Conservation (phyloP, 2,329 filamentous ascomycete species). For the Fusarium nelsonii region DNA sequence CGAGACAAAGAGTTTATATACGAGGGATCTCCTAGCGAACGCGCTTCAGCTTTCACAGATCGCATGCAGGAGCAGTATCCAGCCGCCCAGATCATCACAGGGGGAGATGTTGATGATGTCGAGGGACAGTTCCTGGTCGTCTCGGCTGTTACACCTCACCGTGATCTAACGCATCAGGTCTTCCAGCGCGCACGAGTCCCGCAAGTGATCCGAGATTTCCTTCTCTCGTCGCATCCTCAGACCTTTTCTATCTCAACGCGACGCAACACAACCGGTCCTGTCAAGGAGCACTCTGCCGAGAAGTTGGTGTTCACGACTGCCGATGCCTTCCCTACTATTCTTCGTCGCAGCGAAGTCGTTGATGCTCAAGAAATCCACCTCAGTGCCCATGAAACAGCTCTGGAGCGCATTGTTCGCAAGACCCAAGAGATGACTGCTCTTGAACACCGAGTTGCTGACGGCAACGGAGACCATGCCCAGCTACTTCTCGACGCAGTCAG, state of each 20-base stretch:
- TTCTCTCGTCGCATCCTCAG: conserved; percentile 81
- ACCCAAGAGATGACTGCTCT: conserved; percentile 84
- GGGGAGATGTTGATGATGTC: conserved; percentile 77
- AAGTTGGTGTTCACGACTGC: conserved; percentile 87
- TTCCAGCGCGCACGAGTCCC: conserved; percentile 90
- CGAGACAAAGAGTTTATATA: conserved; percentile 95
- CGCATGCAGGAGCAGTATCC: conserved; percentile 93
- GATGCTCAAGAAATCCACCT: conserved; percentile 74
- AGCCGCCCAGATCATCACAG: conserved; percentile 81
- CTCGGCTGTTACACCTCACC: conserved; percentile 82
- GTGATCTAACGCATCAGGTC: conserved; percentile 83
- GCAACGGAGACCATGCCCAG: conserved; percentile 76
- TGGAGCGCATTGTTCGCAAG: conserved; percentile 91
- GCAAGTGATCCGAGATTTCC: conserved; percentile 85
- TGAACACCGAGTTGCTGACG: conserved; percentile 79
- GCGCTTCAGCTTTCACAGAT: conserved; percentile 85
- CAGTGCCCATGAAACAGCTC: conserved; percentile 83
- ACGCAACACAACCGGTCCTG: conserved; percentile 75
- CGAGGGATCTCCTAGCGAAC: conserved; percentile 82
- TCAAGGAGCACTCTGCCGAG: conserved; percentile 81
- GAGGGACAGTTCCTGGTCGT: conserved; percentile 93
- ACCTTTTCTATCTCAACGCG: conserved; percentile 82
- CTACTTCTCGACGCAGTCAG: conserved; percentile 80
- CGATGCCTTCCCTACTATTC: conserved; percentile 90
- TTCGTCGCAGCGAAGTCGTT: conserved; percentile 88